Conservation (phyloP, 495 filamentous ascomycete species). For the Monascus purpureus region DNA sequence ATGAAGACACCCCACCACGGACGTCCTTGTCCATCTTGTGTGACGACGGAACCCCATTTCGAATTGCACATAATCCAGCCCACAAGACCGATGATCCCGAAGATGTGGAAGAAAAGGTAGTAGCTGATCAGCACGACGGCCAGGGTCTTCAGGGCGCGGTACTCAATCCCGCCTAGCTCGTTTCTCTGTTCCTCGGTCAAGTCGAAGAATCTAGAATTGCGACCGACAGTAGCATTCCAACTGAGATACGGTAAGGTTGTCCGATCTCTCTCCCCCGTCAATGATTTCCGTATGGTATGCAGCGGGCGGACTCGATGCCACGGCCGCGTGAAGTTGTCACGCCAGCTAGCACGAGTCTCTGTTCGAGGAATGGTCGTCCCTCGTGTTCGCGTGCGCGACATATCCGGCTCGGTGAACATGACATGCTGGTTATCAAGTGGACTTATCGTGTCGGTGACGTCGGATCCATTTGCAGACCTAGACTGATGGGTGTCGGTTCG, state of each 20-base stretch:
- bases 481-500: conserved; percentile 4
- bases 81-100: conserved; percentile 57
- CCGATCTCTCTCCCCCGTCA: conserved; percentile 29
- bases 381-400: conserved; percentile 17
- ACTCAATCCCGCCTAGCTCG: conserved; percentile 89
- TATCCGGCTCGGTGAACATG: conserved; percentile 48
- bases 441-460: conserved; percentile 12
- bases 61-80: conserved; percentile 63
- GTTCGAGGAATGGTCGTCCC: conserved; percentile 25
- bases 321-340: conserved; percentile 7
- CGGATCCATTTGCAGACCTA: conserved; percentile 7
- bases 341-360: conserved; percentile 24
- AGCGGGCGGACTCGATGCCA: background rate
- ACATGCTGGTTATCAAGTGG: conserved; percentile 38
- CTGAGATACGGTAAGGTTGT: conserved; percentile 72
- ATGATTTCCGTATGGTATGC: conserved; percentile 4
- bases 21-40: conserved; percentile 42
- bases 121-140: conserved; percentile 64
- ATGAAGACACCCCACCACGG: conserved; percentile 92
- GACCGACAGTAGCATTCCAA: conserved; percentile 80
- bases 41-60: conserved; percentile 46
- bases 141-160: conserved; percentile 76
- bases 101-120: conserved; percentile 56
- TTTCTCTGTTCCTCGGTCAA: conserved; percentile 81
- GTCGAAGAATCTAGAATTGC: conserved; percentile 85